A percentile compares a stretch with the other conserved stretches of the same genome.
Evolutionary conservation across 1,284 basidiomycete species (phyloP).

Genomic region (Entoloma clypeatum): DNA sequence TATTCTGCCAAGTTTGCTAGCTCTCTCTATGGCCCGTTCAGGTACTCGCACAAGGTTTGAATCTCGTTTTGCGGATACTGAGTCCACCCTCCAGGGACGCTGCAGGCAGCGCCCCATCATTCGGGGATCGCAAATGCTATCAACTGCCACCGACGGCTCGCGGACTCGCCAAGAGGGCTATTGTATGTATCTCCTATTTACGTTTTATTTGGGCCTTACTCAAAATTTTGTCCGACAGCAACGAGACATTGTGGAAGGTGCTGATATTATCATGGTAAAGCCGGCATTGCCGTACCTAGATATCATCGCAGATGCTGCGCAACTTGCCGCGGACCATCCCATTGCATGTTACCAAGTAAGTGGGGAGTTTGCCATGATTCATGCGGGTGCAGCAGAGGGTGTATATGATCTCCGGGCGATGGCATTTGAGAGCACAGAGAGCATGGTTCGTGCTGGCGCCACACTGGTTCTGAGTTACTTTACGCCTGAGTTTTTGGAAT

Average conservation of each 20-base stretch:
- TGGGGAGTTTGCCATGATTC: constrained; percentile 96
- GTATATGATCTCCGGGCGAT: constrained; percentile 89
- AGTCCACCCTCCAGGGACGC: constrained; percentile 66
- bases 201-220: constrained; percentile 1
- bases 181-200: constrained; percentile 51
- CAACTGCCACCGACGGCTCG: constrained; percentile 89
- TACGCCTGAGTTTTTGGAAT: constrained; percentile 92
- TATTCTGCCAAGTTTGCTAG: constrained; percentile 99
- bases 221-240: constrained; percentile 42
- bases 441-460: constrained; percentile 88
- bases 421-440: constrained; percentile 91
- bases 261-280: constrained; percentile 99
- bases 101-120: constrained; percentile 90
- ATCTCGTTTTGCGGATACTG: background rate
- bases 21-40: constrained; percentile 95
- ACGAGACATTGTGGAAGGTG: constrained; percentile 91
- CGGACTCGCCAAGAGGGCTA: constrained; percentile 90
- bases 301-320: constrained; percentile 85
- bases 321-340: constrained; percentile 82
- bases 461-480: constrained; percentile 93
- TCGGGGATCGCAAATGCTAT: constrained; percentile 96
- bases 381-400: constrained; percentile 89
- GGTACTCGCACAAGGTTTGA: constrained; percentile 41
- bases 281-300: constrained; percentile 96
- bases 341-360: constrained; percentile 96